Conservation (phyloP, 1,284 basidiomycete genomes). For the Coniophora puteana region DNA sequence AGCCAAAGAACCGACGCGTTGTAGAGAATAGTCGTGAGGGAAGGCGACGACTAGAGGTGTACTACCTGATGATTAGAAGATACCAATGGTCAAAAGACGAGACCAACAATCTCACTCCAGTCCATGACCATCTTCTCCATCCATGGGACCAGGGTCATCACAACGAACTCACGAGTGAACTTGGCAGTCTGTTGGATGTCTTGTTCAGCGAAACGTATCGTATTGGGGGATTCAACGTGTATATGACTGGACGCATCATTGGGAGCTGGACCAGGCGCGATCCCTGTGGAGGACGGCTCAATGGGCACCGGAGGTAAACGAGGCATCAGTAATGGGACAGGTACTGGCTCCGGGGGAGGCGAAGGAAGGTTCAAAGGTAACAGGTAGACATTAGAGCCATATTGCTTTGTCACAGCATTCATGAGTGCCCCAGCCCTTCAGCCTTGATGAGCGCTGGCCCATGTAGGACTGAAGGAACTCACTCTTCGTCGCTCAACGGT, state of each 20-base stretch:
- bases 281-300: conserved; percentile 21
- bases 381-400: conserved; percentile 69
- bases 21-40: conserved; percentile 83
- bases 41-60: conserved; percentile 78
- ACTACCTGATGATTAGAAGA: conserved; percentile 40
- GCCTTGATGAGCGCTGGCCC: conserved; percentile 1
- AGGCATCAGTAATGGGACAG: conserved; percentile 60
- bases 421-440: conserved; percentile 67
- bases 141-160: conserved; percentile 91
- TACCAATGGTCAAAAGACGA: not conserved
- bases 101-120: conserved; percentile 84
- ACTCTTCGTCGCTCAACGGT: conserved; percentile 74
- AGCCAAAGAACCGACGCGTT: conserved; percentile 87
- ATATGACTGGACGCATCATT: conserved; percentile 20
- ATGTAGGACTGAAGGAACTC: conserved; percentile 25
- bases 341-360: conserved; percentile 58
- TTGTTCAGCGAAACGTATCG: conserved; percentile 59
- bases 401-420: conserved; percentile 82
- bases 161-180: conserved; percentile 88
- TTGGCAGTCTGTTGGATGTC: conserved; percentile 81
- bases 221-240: conserved; percentile 31
- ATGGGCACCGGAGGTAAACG: conserved; percentile 55
- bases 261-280: not conserved
- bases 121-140: conserved; percentile 94
- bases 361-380: conserved; percentile 58